These are phyloP conservation scores for Aspergillus novoparasiticus DNA, from an alignment of 2,329 filamentous ascomycete genomes.

Conservation along the genomic window DNA sequence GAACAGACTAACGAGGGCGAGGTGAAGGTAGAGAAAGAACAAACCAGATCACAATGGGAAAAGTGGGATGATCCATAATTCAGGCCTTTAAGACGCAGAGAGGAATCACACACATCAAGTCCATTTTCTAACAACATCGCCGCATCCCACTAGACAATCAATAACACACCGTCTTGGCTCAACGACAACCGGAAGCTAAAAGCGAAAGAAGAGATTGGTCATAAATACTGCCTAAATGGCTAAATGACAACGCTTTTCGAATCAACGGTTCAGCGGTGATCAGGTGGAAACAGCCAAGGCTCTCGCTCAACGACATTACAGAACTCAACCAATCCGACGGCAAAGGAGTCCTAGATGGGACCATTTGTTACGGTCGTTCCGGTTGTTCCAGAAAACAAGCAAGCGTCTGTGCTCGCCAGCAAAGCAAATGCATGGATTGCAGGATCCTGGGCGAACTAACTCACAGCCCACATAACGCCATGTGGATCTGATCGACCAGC, in stretches of 20 bases:
- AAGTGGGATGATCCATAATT: neutral
- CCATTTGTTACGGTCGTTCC: no score
- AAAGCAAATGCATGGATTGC: neutral
- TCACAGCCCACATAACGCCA: neutral
- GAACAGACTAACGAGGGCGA: neutral
- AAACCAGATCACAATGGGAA: neutral
- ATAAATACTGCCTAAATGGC: neutral
- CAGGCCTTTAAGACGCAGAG: neutral
- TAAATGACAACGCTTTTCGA: neutral
- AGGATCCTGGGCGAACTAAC: neutral
- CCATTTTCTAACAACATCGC: neutral
- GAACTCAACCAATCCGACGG: neutral
- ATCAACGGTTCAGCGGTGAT: neutral
- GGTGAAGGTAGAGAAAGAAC: neutral
- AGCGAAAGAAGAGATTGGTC: neutral
- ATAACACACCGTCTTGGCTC: neutral
- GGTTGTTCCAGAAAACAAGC: neutral
- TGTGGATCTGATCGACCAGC: neutral
- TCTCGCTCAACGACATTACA: neutral
- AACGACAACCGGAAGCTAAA: neutral
- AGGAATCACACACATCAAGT: neutral
- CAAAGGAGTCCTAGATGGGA: neutral
- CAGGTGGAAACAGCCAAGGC: neutral
- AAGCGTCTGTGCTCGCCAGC: neutral
- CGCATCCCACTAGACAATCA: neutral